Base-by-base conservation (phyloP, 2,329 filamentous ascomycete species). In the Thelonectria blattea region DNA sequence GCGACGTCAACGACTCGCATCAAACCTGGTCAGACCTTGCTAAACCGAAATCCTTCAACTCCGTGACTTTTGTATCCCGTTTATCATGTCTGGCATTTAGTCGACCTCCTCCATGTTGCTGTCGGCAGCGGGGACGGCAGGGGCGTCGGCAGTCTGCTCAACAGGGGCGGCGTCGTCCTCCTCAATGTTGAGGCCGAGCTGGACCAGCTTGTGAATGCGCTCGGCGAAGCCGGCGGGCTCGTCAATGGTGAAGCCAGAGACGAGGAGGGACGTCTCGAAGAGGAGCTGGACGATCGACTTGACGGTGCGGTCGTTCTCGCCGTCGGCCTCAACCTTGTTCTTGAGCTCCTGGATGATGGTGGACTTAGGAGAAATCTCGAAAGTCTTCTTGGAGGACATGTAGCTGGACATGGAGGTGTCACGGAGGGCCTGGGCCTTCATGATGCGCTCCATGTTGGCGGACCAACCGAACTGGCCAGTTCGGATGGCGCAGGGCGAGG, bases 361-460 rank as follows among this genome's bases (percentile, higher is more conserved):
- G 74, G 92, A 97, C 87, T 95, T 94, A 80, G 95, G 95, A n/a
- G 95, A 98, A 82, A 99, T 98, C 86, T 99, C 95, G 72, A 99
- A 98, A 32, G 95, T 99, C 92, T 99, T 99, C 93, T 99, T 99
- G 79, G 94, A 98, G 70, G 92, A 96, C 95, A 99, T 99, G 91
- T 99, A 99, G 74, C 92, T 96, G 83, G 88, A 92, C 95, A 99
- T 99, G 75, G 93, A 97, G 72, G 95, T 99, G 85, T 99, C 95
- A 84, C 95, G 95, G 75, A 99, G 94, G 76, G 95, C 95, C 87
- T 99, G 95, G 27, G 95, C 95, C 91, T 99, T 99, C 95, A 99
- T 99, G 89, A 99, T 99, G 86, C 95, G 95, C 88, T 99, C 95
- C 95, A 99, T 99, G 89, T 99, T 99, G 78, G 95, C 95, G 60